Evolutionary conservation across 306 rosid species (phyloP), one percentile per base, ranked within the genome.

Genomic region (Corylus americana): DNA sequence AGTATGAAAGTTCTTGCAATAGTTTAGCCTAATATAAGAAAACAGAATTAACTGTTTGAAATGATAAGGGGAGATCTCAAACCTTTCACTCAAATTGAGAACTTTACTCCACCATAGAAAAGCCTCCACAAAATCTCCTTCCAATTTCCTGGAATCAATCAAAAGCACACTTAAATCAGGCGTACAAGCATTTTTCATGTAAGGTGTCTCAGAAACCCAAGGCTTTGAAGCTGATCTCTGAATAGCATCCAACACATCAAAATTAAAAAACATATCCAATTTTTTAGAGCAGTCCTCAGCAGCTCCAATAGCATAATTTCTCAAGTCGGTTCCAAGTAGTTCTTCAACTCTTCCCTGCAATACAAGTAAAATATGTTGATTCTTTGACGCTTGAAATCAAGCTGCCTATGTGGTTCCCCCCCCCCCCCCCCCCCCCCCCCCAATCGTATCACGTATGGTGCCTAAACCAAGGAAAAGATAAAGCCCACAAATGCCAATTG

Each of bases 81-180:
- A 59, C 66, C 66, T 59, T 59, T 59, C 35, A 59, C 25, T 59
- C 66, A 59, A 59, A 59, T 59, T 59, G 66, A 59, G 66, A 22
- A 59, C 66, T 59, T 10, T 59, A 59, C 66, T 59, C 66, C 66
- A 59, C 66, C 66, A 59, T 25, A 59, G 66, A 59, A 59, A 59
- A 59, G 66, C 66, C 29, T 59, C 66, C 37, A 59, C 66, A 59
- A 59, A 59, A 59, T 59, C 66, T 59, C 66, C 35, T 4, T 25
- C 66, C 37, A 59, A 59, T 59, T 59, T 59, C 14, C 35, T 59
- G 22, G 66, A 59, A 59, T 59, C 66, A 59, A 59, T 59, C 37
- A 59, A 59, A 59, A 59, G 66, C 66, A 59, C 35, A 59, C 66
- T 59, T 16, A 59, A 59, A 27, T 22, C 66, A n/a, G 66, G 66